Evolutionary conservation across 305 asterid species (phyloP).

Genomic region (Coffea humblotiana): DNA sequence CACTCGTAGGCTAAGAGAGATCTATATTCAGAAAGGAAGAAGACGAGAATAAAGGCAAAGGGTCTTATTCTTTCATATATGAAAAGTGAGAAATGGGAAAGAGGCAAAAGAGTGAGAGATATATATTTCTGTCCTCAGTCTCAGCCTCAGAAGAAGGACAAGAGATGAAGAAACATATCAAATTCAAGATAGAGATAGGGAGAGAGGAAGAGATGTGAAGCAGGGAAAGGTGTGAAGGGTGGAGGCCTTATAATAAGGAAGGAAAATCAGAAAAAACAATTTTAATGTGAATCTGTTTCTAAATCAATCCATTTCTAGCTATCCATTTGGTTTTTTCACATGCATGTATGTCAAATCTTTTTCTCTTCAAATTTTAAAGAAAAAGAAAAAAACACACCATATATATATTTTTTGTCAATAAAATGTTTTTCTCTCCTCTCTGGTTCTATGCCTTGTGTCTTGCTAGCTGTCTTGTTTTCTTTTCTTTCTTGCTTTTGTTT

Average conservation of each 20-base stretch:
- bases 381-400: not conserved
- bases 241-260: slow-evolving; percentile 13
- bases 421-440: slow-evolving; percentile 3
- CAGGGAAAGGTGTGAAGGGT: not conserved
- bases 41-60: not conserved
- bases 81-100: not conserved
- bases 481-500: slow-evolving; percentile 28
- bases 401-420: not conserved
- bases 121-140: slow-evolving; percentile 2
- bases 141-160: not conserved
- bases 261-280: not conserved
- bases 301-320: not conserved
- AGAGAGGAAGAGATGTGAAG: not conserved
- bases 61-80: not conserved
- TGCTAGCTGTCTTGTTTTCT: slow-evolving; percentile 51
- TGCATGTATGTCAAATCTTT: slow-evolving; percentile 5
- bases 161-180: not conserved
- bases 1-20: slow-evolving; percentile 12
- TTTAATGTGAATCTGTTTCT: too few relatives aligned
- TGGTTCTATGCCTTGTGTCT: slow-evolving; percentile 30
- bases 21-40: not conserved
- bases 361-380: not conserved
- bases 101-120: not conserved
- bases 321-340: not conserved
- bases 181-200: not conserved